Conservation (phyloP, 1,284 basidiomycete species). For the Naganishia sp. region DNA sequence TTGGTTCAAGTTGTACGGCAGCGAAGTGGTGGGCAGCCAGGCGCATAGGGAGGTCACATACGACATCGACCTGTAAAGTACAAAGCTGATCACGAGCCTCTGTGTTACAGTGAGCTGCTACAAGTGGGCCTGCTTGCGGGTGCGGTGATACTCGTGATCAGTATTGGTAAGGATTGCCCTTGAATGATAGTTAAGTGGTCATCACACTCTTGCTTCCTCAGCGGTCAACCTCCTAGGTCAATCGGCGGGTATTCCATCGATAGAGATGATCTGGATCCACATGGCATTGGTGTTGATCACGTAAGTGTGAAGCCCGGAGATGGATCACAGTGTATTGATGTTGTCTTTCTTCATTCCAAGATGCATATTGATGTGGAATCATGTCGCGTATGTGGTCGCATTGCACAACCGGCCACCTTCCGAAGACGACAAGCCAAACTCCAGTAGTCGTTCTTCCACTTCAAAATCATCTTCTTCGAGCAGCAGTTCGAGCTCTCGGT, state of each 20-base stretch:
- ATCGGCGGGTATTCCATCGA: neutral
- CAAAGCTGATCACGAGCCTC: neutral
- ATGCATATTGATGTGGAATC: constrained; percentile 30
- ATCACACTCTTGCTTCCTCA: neutral
- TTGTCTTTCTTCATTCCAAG: neutral
- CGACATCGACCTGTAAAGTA: neutral
- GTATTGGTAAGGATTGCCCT: constrained; percentile 5
- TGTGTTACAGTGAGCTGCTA: constrained; percentile 1
- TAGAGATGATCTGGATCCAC: constrained; percentile 22
- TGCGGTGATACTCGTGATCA: constrained; percentile 6
- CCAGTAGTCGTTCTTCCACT: constrained; percentile 15
- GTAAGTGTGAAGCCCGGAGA: neutral
- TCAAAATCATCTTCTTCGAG: constrained; percentile 2
- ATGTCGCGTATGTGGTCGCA: constrained; percentile 16
- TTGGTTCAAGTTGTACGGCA: constrained; percentile 21
- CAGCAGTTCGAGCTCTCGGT: constrained; percentile 10
- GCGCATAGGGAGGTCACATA: constrained; percentile 10
- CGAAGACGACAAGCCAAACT: constrained; percentile 1
- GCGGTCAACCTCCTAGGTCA: constrained; percentile 19
- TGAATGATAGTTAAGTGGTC: neutral
- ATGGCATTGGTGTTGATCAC: constrained; percentile 23
- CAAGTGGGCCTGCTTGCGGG: constrained; percentile 3
- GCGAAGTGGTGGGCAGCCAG: constrained; percentile 1
- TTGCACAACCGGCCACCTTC: constrained; percentile 2
- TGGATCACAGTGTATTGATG: neutral